phyloP scores from a whole-genome alignment of 345 rosid species.

The Populus pruinosa region DNA sequence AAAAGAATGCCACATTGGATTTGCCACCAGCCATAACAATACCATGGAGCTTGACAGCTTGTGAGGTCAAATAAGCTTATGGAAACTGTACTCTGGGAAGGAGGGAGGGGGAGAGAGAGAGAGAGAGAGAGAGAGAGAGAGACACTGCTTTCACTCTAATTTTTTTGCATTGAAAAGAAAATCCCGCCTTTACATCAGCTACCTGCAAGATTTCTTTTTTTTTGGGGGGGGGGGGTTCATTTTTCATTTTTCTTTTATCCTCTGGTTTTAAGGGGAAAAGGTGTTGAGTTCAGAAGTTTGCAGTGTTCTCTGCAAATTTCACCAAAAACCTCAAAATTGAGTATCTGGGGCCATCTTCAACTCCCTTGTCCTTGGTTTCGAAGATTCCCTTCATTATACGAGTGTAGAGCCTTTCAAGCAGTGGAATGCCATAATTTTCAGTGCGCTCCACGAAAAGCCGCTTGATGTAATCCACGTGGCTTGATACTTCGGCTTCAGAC shows the following conservation, averaged over 20 bases:
- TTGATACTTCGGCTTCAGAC: conserved; percentile 43
- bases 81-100: no score
- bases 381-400: conserved; percentile 73
- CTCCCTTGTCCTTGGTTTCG: conserved; percentile 45
- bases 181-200: conserved; percentile 60
- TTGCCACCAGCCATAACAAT: background rate
- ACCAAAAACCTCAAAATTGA: conserved; percentile 84
- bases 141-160: conserved; percentile 23
- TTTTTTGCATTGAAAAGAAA: conserved; percentile 39
- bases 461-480: conserved; percentile 44
- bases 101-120: background rate
- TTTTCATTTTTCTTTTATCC: background rate
- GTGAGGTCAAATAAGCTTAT: no score
- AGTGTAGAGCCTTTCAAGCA: conserved; percentile 80
- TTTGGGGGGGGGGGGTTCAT: background rate
- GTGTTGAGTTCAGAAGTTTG: conserved; percentile 56
- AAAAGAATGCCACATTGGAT: background rate
- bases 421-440: conserved; percentile 62
- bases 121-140: background rate
- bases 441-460: conserved; percentile 49
- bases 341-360: conserved; percentile 45
- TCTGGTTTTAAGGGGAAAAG: conserved; percentile 6
- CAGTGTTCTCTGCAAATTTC: conserved; percentile 59
- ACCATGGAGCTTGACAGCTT: background rate
- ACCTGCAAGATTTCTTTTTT: conserved; percentile 21